A percentile compares a stretch with the other conserved stretches of the same genome.
Evolutionary conservation across 1,284 basidiomycete species (phyloP).

Genomic region (Rugosomyces carneus): DNA sequence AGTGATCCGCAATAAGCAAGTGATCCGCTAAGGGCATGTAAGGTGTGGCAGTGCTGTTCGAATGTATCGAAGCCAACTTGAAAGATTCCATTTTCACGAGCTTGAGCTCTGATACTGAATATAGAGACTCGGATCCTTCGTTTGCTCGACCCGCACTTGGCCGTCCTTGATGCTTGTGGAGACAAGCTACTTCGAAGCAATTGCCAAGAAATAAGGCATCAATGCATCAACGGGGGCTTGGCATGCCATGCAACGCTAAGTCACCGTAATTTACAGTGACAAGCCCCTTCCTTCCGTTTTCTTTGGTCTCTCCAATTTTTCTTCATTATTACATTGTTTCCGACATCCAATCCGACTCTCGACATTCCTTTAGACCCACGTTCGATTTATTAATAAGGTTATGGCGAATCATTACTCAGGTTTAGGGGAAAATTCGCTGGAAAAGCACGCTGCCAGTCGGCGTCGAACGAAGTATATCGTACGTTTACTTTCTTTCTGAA

Average conservation of each 20-base stretch:
- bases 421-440: slow-evolving; percentile 2
- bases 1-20: no score
- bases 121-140: no score
- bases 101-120: no score
- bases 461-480: slow-evolving; percentile 14
- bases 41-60: no score
- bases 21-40: no score
- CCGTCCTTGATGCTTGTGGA: no score
- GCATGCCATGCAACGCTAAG: slow-evolving; percentile 6
- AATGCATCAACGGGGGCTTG: not conserved
- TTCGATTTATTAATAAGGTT: slow-evolving; percentile 1
- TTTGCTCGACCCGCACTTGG: no score
- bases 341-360: not conserved
- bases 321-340: not conserved
- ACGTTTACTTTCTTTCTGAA: not conserved
- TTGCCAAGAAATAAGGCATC: not conserved
- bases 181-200: no score
- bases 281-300: not conserved
- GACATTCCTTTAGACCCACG: not conserved
- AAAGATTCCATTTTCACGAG: no score
- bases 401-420: slow-evolving; percentile 6
- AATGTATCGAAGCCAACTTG: no score
- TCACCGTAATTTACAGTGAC: not conserved
- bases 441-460: slow-evolving; percentile 5
- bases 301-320: not conserved